Percentiles rank a stretch among this genome's conserved stretches.
These are phyloP conservation scores for Colletotrichum neosansevieriae DNA, from an alignment of 2,329 filamentous ascomycete species.

Conservation along the genomic window DNA sequence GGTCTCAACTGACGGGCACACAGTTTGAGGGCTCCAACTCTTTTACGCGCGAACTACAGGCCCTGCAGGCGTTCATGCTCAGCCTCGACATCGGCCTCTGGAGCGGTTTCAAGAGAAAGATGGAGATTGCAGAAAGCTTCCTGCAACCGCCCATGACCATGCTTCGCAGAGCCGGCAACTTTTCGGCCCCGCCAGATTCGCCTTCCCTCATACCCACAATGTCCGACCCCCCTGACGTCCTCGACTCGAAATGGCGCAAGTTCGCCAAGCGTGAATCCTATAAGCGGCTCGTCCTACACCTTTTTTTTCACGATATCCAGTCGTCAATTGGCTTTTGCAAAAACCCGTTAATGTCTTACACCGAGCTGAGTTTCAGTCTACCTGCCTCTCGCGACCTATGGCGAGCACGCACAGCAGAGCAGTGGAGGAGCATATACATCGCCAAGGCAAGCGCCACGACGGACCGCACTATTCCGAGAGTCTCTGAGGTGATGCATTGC, in stretches of 20 bases:
- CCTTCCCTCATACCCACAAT: constrained; percentile 19
- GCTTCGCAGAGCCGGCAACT: constrained; percentile 50
- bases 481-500: constrained; percentile 37
- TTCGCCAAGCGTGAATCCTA: constrained; percentile 49
- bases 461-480: constrained; percentile 26
- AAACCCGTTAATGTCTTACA: constrained; percentile 48
- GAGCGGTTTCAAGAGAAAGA: constrained; percentile 53
- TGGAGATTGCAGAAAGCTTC: constrained; percentile 55
- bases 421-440: constrained; percentile 44
- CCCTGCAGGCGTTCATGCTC: constrained; percentile 51
- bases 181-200: constrained; percentile 41
- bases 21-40: constrained; percentile 52
- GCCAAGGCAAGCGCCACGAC: constrained; percentile 26
- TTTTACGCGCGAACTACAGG: constrained; percentile 47
- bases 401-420: constrained; percentile 44
- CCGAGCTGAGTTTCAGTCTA: constrained; percentile 46
- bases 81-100: constrained; percentile 50
- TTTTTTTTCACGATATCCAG: constrained; percentile 49
- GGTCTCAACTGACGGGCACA: neutral
- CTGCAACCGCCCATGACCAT: constrained; percentile 52
- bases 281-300: constrained; percentile 47
- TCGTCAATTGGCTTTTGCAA: constrained; percentile 47
- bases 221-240: constrained; percentile 30
- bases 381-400: constrained; percentile 44
- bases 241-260: constrained; percentile 41